phyloP scores from a whole-genome alignment of 768 basidiomycete genomes.

The Serendipita vermifera region DNA sequence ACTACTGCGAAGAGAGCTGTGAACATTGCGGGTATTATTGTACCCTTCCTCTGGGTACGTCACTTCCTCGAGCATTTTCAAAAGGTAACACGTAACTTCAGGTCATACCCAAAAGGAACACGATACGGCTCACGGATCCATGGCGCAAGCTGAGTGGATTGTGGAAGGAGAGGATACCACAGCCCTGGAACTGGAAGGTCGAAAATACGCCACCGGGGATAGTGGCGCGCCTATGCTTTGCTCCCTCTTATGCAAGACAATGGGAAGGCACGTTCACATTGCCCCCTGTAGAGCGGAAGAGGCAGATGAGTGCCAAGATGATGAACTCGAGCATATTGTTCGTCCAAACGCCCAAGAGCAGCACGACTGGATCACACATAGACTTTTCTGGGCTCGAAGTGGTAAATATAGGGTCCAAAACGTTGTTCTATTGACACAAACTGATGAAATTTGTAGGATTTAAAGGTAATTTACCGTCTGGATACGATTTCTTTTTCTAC shows the following conservation, averaged over 20 bases:
- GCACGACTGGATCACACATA: conserved; percentile 46
- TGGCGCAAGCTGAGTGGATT: conserved; percentile 46
- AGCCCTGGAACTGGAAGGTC: conserved; percentile 40
- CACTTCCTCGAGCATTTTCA: background rate
- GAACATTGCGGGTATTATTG: conserved; percentile 47
- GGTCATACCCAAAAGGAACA: conserved; percentile 48
- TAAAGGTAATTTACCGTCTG: conserved; percentile 28
- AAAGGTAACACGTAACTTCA: conserved; percentile 17
- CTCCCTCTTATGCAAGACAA: conserved; percentile 38
- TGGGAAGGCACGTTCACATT: conserved; percentile 48
- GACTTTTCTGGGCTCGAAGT: conserved; percentile 42
- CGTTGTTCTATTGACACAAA: background rate
- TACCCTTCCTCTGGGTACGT: conserved; percentile 35
- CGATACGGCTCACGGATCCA: conserved; percentile 51
- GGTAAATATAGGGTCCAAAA: no score
- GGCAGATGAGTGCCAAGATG: conserved; percentile 28
- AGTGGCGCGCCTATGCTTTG: conserved; percentile 55
- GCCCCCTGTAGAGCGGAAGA: conserved; percentile 39
- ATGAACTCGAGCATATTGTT: conserved; percentile 36
- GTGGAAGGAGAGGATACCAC: conserved; percentile 40
- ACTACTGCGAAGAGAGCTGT: conserved; percentile 40
- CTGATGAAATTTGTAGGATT: conserved; percentile 30
- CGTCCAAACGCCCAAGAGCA: conserved; percentile 22
- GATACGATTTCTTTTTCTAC: background rate
- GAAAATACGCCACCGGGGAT: conserved; percentile 32